These are phyloP conservation scores for Paraconiothyrium brasiliense DNA, from an alignment of 2,329 filamentous ascomycete species.

Conservation along the genomic window DNA sequence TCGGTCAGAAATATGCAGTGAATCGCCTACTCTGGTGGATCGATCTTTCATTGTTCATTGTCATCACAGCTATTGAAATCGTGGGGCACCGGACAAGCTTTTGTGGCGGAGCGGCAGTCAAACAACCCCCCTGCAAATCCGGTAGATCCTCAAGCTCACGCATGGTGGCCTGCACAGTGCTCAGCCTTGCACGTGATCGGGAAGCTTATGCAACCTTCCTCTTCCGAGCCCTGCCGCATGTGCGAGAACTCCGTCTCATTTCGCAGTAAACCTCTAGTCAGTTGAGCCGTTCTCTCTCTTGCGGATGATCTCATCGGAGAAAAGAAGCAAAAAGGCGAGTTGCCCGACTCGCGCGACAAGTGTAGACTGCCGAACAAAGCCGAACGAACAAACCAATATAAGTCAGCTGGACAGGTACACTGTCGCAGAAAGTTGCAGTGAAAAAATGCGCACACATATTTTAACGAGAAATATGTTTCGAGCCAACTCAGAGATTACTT, in stretches of 20 bases:
- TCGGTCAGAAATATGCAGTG: too few relatives aligned
- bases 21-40: not conserved
- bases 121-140: not conserved
- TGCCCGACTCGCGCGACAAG: not conserved
- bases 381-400: not conserved
- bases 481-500: too few relatives aligned
- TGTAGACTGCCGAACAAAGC: not conserved
- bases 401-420: not conserved
- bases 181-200: constrained; percentile 6
- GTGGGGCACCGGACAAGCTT: not conserved
- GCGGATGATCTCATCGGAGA: too few relatives aligned
- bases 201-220: constrained; percentile 10
- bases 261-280: not conserved
- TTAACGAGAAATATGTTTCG: not conserved
- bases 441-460: not conserved
- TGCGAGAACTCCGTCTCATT: constrained; percentile 1
- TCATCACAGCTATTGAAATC: not conserved
- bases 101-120: not conserved
- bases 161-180: not conserved
- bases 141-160: not conserved
- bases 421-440: not conserved
- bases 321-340: not conserved
- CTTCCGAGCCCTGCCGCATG: not conserved
- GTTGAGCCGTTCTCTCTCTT: not conserved
- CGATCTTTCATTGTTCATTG: not conserved